Percentiles rank a stretch among this genome's conserved stretches.
Conservation (phyloP, 169 alveolate genomes). For the Cryptosporidium xiaoi region DNA sequence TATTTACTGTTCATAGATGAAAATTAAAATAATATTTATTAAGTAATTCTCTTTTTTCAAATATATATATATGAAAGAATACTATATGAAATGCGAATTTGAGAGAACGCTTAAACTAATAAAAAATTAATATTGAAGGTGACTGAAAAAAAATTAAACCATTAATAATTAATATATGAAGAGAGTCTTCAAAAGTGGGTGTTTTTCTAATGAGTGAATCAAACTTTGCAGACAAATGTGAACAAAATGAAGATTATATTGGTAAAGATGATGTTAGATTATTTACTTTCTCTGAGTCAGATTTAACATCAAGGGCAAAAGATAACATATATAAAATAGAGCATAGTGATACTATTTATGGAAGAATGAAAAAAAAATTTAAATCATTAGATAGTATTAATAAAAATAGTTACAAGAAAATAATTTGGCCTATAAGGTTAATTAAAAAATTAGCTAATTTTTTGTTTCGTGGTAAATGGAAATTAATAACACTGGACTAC, state of each 20-base stretch:
- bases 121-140: too few species aligned
- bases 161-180: background rate
- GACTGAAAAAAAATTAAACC: too few species aligned
- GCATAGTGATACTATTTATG: slow-evolving; percentile 1
- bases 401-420: slow-evolving; percentile 29
- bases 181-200: background rate
- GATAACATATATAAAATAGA: slow-evolving; percentile 9
- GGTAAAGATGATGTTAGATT: slow-evolving; percentile 27
- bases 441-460: slow-evolving; percentile 14
- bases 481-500: slow-evolving; percentile 41
- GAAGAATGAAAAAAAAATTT: background rate
- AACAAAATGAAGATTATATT: background rate
- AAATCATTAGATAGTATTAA: background rate
- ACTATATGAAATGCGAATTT: too few species aligned
- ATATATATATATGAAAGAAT: too few species aligned
- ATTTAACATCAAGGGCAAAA: slow-evolving; percentile 12
- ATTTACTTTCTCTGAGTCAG: slow-evolving; percentile 36
- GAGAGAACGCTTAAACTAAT: too few species aligned
- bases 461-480: slow-evolving; percentile 71
- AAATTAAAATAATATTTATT: too few species aligned
- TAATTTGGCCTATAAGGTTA: slow-evolving; percentile 31
- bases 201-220: slow-evolving; percentile 53
- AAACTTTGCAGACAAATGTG: slow-evolving; percentile 21
- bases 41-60: too few species aligned
- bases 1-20: too few species aligned